These are phyloP conservation scores for Thelonectria discophora DNA, from an alignment of 2,329 filamentous ascomycete genomes.

Conservation along the genomic window DNA sequence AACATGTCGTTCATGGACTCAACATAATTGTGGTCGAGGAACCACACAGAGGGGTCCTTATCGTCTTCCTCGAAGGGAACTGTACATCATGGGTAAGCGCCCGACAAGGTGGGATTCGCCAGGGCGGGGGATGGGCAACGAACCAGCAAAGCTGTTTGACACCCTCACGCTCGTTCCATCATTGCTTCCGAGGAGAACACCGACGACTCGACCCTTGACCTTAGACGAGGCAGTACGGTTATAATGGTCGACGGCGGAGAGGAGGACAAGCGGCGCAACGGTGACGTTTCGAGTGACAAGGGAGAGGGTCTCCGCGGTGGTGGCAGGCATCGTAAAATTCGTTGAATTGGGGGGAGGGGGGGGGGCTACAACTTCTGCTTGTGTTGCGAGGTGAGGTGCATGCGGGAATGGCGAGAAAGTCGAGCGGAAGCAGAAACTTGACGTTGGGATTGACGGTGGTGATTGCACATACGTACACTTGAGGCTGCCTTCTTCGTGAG, in stretches of 20 bases:
- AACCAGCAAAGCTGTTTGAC: slow-evolving; percentile 98
- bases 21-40: slow-evolving; percentile 98
- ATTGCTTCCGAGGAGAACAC: slow-evolving; percentile 93
- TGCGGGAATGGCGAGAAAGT: slow-evolving; percentile 29
- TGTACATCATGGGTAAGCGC: slow-evolving; percentile 50
- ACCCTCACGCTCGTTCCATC: slow-evolving; percentile 96
- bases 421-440: slow-evolving; percentile 16
- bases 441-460: slow-evolving; percentile 26
- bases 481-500: slow-evolving; percentile 44
- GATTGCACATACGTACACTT: slow-evolving; percentile 45
- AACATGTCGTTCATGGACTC: slow-evolving; percentile 99
- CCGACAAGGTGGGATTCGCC: slow-evolving; percentile 14
- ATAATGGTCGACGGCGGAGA: slow-evolving; percentile 98
- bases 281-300: slow-evolving; percentile 95
- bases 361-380: slow-evolving; percentile 28
- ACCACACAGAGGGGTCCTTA: slow-evolving; percentile 98
- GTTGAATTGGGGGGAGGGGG: slow-evolving; percentile 15
- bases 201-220: slow-evolving; percentile 86
- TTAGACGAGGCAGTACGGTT: slow-evolving; percentile 90
- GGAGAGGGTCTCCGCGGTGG: slow-evolving; percentile 94
- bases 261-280: slow-evolving; percentile 95
- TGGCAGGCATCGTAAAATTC: slow-evolving; percentile 82
- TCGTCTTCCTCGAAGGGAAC: slow-evolving; percentile 99
- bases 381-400: slow-evolving; percentile 30
- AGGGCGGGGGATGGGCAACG: slow-evolving; percentile 32